These are phyloP conservation scores for Trichophyton verrucosum DNA, from an alignment of 2,329 filamentous ascomycete species.

Conservation along the genomic window DNA sequence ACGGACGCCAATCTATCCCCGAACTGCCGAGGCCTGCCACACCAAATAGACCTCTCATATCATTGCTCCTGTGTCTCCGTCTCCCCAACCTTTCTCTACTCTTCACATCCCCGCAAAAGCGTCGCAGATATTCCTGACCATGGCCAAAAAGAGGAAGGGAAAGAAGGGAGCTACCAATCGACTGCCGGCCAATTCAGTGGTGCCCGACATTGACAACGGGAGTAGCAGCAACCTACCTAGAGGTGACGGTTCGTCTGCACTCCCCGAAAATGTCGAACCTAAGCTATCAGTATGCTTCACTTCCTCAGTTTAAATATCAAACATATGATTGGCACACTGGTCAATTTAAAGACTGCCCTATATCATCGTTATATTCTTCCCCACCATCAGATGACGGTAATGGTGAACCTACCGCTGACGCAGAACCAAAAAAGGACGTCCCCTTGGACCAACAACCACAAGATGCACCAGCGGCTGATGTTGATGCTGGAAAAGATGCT, in stretches of 20 bases:
- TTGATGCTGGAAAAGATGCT: neutral
- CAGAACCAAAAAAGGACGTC: constrained; percentile 22
- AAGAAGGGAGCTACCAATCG: constrained; percentile 28
- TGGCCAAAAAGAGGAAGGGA: constrained; percentile 24
- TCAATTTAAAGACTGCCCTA: constrained; percentile 27
- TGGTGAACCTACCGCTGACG: constrained; percentile 24
- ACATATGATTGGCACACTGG: constrained; percentile 29
- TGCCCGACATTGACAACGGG: constrained; percentile 12
- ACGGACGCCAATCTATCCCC: neutral
- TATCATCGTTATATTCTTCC: constrained; percentile 22
- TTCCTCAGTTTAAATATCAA: constrained; percentile 34
- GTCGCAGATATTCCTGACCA: constrained; percentile 12
- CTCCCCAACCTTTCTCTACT: constrained; percentile 6
- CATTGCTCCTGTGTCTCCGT: constrained; percentile 4
- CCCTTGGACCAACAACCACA: constrained; percentile 14
- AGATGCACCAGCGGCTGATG: constrained; percentile 7
- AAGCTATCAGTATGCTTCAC: constrained; percentile 32
- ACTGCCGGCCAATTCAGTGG: constrained; percentile 18
- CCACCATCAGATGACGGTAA: constrained; percentile 26
- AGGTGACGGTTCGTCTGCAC: constrained; percentile 21
- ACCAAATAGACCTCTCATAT: constrained; percentile 12
- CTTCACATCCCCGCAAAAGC: neutral
- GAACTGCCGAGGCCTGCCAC: constrained; percentile 11
- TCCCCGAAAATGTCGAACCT: constrained; percentile 25
- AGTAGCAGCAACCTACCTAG: constrained; percentile 20